Evolutionary conservation across 495 filamentous ascomycete species (phyloP).

Genomic region (Tetracladium marchalianum): DNA sequence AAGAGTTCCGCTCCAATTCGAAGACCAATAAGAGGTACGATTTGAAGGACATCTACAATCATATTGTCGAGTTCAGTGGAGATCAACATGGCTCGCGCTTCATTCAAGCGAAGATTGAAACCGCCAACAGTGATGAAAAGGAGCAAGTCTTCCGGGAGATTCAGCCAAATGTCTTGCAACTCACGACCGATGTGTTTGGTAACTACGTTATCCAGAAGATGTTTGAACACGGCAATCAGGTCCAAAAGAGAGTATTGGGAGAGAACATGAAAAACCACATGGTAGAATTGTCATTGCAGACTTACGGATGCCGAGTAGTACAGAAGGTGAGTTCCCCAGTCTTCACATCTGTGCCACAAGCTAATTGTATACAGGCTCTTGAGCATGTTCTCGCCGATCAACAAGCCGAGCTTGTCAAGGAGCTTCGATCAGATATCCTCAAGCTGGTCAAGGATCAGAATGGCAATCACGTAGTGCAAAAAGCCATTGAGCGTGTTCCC

Average conservation of each 20-base stretch:
- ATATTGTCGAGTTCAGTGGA: constrained; percentile 90
- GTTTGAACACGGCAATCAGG: constrained; percentile 92
- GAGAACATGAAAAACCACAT: constrained; percentile 81
- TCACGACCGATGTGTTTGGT: constrained; percentile 95
- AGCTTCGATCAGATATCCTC: constrained; percentile 70
- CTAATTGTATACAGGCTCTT: constrained; percentile 45
- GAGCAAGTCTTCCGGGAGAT: constrained; percentile 89
- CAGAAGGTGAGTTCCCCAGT: constrained; percentile 57
- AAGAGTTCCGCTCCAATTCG: constrained; percentile 67
- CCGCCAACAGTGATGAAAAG: constrained; percentile 94
- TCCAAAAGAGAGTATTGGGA: constrained; percentile 81
- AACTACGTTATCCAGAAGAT: constrained; percentile 99
- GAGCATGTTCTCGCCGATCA: constrained; percentile 88
- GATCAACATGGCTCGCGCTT: constrained; percentile 95
- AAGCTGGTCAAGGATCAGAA: constrained; percentile 83
- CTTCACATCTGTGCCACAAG: neutral
- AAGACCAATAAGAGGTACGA: constrained; percentile 77
- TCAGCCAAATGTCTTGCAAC: constrained; percentile 65
- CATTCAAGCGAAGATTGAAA: constrained; percentile 90
- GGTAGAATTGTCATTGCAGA: constrained; percentile 67
- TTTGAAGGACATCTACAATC: constrained; percentile 80
- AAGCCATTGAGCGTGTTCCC: constrained; percentile 81
- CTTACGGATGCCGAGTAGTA: constrained; percentile 94
- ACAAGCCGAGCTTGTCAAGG: constrained; percentile 73
- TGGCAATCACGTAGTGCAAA: constrained; percentile 95